Evolutionary conservation across 2,329 filamentous ascomycete species (phyloP), one percentile per base, ranked within the genome.

Genomic region (Dactylellina cionopaga): DNA sequence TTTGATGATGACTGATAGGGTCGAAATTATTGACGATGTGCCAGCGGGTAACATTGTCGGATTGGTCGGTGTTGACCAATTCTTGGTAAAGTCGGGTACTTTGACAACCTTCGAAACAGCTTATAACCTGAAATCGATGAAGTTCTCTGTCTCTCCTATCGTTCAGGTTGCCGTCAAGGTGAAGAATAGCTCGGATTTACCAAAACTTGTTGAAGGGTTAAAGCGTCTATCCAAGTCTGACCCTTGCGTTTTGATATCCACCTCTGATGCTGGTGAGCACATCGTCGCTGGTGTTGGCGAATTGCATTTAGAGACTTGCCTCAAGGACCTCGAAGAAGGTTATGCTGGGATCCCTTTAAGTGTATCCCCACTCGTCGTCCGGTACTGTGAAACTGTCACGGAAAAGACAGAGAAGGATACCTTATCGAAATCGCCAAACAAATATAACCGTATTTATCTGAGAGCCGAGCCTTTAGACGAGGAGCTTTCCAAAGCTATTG

Each of bases 121-220:
- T 82, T 94, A 98, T 90, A 98, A 98, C 90, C 86, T 98, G 80
- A 98, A 97, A 90, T 94, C 98, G 85, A 98, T 99, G 95, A 98
- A 97, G 88, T 98, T 98, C 90, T 98, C 95, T 81, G 94, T 98
- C 83, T 98, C 94, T 74, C 95, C 95, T 80, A 94, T 99, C 85
- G 95, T 99, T 78, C 94, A 90, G 85, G 94, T 93, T 79, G 96
- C 94, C 83, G 95, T 99, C 80, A 92, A 96, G 85, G 94, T 97
- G 87, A 98, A 98, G 92, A 98, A 99, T 86, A 94, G 94, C 80
- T 93, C 96, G 86, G 95, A 99, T 88, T 89, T 99, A 76, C 95
- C 95, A 84, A 99, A 99, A 90, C 90, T 99, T 74, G 95, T 99
- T 80, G 95, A 99, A 87, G 95, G 95, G 92, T 93, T 99, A 77